A percentile compares a stretch with the other conserved stretches of the same genome.
Conservation (phyloP, 2,329 filamentous ascomycete genomes). For the Pochonia chlamydosporia region DNA sequence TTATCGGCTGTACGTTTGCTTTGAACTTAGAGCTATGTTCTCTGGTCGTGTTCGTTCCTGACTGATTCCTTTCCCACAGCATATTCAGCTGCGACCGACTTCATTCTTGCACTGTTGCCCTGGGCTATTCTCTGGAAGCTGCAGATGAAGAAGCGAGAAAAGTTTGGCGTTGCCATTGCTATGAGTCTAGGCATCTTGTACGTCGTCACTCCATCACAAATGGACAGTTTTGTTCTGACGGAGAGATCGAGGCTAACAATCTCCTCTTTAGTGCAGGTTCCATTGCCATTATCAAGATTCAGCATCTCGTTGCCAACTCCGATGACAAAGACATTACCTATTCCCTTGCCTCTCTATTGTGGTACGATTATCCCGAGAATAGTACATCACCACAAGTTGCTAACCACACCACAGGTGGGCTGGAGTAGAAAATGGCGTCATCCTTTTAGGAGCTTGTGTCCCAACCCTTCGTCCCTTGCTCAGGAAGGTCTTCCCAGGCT, state of each 20-base stretch:
- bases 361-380: background rate
- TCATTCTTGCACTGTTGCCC: constrained; percentile 6
- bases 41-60: too few species aligned
- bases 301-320: constrained; percentile 6
- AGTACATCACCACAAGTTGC: too few species aligned
- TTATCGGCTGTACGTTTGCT: constrained; percentile 8
- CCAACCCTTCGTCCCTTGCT: constrained; percentile 7
- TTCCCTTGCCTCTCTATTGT: constrained; percentile 6
- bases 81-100: constrained; percentile 8
- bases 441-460: constrained; percentile 7
- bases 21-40: background rate
- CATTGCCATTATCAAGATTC: constrained; percentile 8
- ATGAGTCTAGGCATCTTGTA: constrained; percentile 11
- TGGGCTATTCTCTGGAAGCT: constrained; percentile 10
- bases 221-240: too few species aligned
- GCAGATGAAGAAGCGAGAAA: constrained; percentile 7
- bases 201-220: background rate
- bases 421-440: constrained; percentile 8
- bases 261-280: constrained; percentile 3
- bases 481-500: constrained; percentile 6
- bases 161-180: constrained; percentile 9
- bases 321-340: constrained; percentile 8
- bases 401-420: constrained; percentile 6
- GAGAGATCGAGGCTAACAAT: background rate
- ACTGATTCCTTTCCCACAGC: background rate